These are phyloP conservation scores for Aspergillus melleus DNA, from an alignment of 2,329 filamentous ascomycete genomes.

Conservation along the genomic window DNA sequence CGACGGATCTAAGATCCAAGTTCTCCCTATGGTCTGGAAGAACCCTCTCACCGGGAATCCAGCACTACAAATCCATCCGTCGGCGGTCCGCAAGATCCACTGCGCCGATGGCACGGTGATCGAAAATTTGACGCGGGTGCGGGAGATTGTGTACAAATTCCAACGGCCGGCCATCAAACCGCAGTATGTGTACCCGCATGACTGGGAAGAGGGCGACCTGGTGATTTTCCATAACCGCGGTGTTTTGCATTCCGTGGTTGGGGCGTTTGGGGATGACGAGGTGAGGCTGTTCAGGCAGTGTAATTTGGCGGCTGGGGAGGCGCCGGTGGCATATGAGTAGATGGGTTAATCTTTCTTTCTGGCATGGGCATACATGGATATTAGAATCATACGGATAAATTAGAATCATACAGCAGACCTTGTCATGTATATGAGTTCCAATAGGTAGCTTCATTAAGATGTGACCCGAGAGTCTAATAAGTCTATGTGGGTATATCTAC, in stretches of 20 bases:
- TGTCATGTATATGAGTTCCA: no score
- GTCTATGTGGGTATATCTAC: background rate
- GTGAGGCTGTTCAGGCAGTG: conserved; percentile 75
- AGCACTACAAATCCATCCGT: conserved; percentile 73
- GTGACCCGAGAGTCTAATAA: background rate
- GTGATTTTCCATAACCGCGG: conserved; percentile 79
- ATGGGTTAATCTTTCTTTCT: background rate
- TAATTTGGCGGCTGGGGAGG: conserved; percentile 61
- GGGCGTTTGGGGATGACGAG: conserved; percentile 71
- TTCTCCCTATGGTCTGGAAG: conserved; percentile 74
- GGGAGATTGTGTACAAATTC: conserved; percentile 69
- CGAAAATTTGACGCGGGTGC: conserved; percentile 65
- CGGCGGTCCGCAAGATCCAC: conserved; percentile 68
- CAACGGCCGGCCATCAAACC: conserved; percentile 74
- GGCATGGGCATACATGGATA: background rate
- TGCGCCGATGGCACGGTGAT: conserved; percentile 65
- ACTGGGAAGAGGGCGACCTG: conserved; percentile 75
- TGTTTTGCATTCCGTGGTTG: conserved; percentile 72
- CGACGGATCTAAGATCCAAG: conserved; percentile 66
- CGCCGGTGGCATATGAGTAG: conserved; percentile 4
- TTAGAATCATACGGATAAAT: no score
- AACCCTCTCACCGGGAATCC: conserved; percentile 70
- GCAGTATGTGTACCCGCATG: conserved; percentile 67
- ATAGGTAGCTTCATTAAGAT: background rate
- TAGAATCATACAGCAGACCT: no score